A percentile compares a stretch with the other conserved stretches of the same genome.
These are phyloP conservation scores for Solanum okadae DNA, from an alignment of 257 asterid species.

Conservation along the genomic window DNA sequence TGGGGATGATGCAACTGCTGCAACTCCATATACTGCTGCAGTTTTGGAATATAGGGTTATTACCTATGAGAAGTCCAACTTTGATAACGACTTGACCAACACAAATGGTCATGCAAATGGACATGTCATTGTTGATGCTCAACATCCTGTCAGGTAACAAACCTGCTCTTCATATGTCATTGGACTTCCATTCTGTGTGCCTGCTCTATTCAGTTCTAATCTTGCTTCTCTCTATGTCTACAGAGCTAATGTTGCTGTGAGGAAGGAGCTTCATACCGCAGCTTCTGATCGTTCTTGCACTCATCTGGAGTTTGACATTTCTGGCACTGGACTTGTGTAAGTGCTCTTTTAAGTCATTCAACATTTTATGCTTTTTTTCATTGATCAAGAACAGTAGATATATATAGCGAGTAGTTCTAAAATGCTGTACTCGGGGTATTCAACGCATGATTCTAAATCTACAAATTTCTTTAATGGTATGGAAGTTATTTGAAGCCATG, in stretches of 20 bases:
- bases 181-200: neutral
- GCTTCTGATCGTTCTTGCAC: slow-evolving; percentile 96
- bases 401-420: neutral
- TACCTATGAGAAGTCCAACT: slow-evolving; percentile 44
- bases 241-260: slow-evolving; percentile 75
- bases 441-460: neutral
- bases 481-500: neutral
- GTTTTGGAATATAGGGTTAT: slow-evolving; percentile 85
- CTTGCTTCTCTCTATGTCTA: slow-evolving; percentile 13
- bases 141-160: slow-evolving; percentile 80
- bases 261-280: slow-evolving; percentile 88
- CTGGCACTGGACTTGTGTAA: slow-evolving; percentile 85
- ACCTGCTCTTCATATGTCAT: neutral
- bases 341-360: slow-evolving; percentile 11
- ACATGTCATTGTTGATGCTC: slow-evolving; percentile 62
- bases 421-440: neutral
- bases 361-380: neutral
- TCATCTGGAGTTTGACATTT: slow-evolving; percentile 91
- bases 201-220: neutral
- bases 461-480: neutral
- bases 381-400: neutral
- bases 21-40: slow-evolving; percentile 94
- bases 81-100: slow-evolving; percentile 29
- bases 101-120: slow-evolving; percentile 55
- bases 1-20: slow-evolving; percentile 53